Conservation (phyloP, 2,329 filamentous ascomycete species). For the Coccinonectria pachysandricola region DNA sequence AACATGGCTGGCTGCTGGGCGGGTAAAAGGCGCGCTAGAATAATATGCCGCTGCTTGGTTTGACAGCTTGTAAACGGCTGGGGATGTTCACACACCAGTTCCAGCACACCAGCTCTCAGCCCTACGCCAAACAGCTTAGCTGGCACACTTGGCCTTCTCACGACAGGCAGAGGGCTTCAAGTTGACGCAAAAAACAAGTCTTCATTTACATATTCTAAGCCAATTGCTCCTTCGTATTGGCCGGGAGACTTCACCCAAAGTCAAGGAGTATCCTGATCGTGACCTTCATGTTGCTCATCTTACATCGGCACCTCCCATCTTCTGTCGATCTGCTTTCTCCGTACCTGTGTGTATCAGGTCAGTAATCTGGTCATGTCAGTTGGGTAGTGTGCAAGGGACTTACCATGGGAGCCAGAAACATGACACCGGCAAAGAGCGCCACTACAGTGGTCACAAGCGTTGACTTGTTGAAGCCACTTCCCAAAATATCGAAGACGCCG, state of each 20-base stretch:
- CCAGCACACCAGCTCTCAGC: constrained; percentile 2
- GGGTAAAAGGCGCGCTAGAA: no score
- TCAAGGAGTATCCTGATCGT: no score
- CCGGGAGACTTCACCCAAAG: constrained; percentile 1
- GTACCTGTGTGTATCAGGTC: constrained; percentile 36
- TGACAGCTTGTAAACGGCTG: no score
- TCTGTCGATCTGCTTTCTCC: constrained; percentile 58
- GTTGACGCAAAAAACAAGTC: constrained; percentile 5
- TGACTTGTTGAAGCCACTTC: constrained; percentile 86
- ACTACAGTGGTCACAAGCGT: constrained; percentile 76
- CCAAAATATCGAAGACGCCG: constrained; percentile 82
- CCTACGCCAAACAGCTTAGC: no score
- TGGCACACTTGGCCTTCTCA: no score
- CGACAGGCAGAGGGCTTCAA: background rate
- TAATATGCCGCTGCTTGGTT: no score
- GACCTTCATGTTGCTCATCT: no score
- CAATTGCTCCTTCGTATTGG: constrained; percentile 7
- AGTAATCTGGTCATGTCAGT: no score
- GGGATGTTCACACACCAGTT: no score
- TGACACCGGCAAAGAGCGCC: constrained; percentile 66
- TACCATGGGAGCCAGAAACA: constrained; percentile 77
- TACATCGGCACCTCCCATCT: constrained; percentile 41
- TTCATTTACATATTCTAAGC: constrained; percentile 16
- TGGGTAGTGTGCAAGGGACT: no score
- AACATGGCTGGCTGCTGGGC: no score